Percentiles rank a stretch among this genome's conserved stretches.
Evolutionary conservation across 2,329 filamentous ascomycete genomes (phyloP).

Genomic region (Stachybotrys chartarum): DNA sequence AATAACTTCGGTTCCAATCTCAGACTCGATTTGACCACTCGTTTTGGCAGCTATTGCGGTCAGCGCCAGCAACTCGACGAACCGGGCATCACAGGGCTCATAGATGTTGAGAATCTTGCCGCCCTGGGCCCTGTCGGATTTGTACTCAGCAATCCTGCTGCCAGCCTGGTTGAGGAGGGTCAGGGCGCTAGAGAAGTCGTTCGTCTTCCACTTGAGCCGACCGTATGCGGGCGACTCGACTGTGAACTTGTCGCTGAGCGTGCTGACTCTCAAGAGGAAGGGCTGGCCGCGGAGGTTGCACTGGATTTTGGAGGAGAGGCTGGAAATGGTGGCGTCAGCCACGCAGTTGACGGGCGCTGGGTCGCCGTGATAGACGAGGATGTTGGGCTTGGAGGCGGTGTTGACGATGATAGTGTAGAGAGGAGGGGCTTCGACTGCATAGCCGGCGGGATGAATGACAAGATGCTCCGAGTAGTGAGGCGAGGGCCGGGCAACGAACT

Average conservation of each 20-base stretch:
- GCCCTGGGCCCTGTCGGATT: slow-evolving; percentile 6
- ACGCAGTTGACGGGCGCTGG: slow-evolving; percentile 7
- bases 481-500: slow-evolving; percentile 7
- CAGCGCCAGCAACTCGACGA: slow-evolving; percentile 12
- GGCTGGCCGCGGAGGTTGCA: slow-evolving; percentile 12
- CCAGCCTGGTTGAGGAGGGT: slow-evolving; percentile 11
- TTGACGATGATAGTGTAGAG: slow-evolving; percentile 11
- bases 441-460: slow-evolving; percentile 7
- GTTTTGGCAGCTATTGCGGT: slow-evolving; percentile 9
- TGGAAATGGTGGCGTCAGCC: slow-evolving; percentile 12
- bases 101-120: slow-evolving; percentile 13
- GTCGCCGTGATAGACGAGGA: slow-evolving; percentile 9
- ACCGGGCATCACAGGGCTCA: slow-evolving; percentile 13
- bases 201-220: slow-evolving; percentile 18
- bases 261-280: slow-evolving; percentile 10
- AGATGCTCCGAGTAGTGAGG: slow-evolving; percentile 4
- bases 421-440: slow-evolving; percentile 9
- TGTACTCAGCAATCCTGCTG: slow-evolving; percentile 12
- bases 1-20: slow-evolving; percentile 1
- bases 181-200: slow-evolving; percentile 6
- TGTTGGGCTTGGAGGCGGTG: slow-evolving; percentile 6
- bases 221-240: slow-evolving; percentile 11
- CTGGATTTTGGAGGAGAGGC: slow-evolving; percentile 8
- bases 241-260: slow-evolving; percentile 8
- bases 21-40: slow-evolving; percentile 1